A percentile compares a stretch with the other conserved stretches of the same genome.
Evolutionary conservation across 2,329 filamentous ascomycete species (phyloP).

Genomic region (Cladophialophora carrionii): DNA sequence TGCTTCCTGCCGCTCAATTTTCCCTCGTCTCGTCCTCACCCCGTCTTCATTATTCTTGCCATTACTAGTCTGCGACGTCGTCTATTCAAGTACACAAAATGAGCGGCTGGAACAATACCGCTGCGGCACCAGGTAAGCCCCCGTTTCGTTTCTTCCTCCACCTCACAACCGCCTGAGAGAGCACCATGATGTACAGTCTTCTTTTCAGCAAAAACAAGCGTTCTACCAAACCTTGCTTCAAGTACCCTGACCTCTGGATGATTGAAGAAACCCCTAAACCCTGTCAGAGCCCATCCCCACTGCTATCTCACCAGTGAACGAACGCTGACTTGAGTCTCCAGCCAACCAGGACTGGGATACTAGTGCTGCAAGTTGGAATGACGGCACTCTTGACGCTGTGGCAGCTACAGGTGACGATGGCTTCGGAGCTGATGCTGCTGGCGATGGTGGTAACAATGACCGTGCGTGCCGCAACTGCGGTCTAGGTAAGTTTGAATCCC

Average conservation of each 20-base stretch:
- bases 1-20: not conserved
- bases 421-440: not conserved
- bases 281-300: constrained; percentile 4
- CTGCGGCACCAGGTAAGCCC: constrained; percentile 1
- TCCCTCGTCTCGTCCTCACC: not conserved
- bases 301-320: not conserved
- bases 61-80: not conserved
- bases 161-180: not conserved
- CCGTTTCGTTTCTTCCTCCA: not conserved
- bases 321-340: not conserved
- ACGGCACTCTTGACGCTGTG: not conserved
- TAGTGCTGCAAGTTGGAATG: constrained; percentile 4
- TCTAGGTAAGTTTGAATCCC: constrained; percentile 28
- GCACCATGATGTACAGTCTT: constrained; percentile 12
- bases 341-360: not conserved
- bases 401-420: not conserved
- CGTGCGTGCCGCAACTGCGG: constrained; percentile 36
- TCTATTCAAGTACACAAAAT: not conserved
- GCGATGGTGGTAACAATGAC: constrained; percentile 2
- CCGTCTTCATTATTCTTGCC: not conserved
- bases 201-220: constrained; percentile 3
- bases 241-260: constrained; percentile 20
- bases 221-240: constrained; percentile 21
- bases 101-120: constrained; percentile 1
- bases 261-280: constrained; percentile 17